Evolutionary conservation across 169 alveolate species (phyloP).

Genomic region (Theileria orientalis): DNA sequence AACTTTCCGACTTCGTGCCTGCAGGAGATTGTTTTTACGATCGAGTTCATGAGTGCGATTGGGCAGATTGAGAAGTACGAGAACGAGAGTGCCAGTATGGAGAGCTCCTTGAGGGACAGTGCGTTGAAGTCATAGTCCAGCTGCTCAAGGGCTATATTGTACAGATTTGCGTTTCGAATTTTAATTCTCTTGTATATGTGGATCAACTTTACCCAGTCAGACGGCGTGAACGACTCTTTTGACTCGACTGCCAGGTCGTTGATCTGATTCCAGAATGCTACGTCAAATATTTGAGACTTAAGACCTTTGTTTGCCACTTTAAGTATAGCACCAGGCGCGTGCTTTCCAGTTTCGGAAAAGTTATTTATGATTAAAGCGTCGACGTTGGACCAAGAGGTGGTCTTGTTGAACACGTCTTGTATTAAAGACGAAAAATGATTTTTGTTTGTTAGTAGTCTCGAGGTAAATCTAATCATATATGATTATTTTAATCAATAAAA

Average conservation of each 20-base stretch:
- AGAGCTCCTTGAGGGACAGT: conserved; percentile 67
- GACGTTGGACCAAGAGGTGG: conserved; percentile 1
- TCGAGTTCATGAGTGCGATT: conserved; percentile 6
- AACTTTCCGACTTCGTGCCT: conserved; percentile 19
- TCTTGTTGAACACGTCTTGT: neutral
- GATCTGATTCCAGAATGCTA: conserved; percentile 65
- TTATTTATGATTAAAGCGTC: conserved; percentile 2
- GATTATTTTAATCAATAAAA: too few species aligned
- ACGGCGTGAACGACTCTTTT: conserved; percentile 54
- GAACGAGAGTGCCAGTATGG: conserved; percentile 64
- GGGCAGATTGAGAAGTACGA: conserved; percentile 55
- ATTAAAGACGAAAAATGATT: neutral
- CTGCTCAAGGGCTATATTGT: conserved; percentile 56
- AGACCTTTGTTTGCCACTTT: conserved; percentile 62
- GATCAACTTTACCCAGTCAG: conserved; percentile 69
- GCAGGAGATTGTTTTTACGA: conserved; percentile 45
- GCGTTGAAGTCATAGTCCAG: conserved; percentile 52
- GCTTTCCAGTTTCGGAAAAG: neutral
- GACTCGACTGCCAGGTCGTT: conserved; percentile 57
- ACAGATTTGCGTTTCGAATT: conserved; percentile 62
- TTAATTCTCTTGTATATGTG: conserved; percentile 73
- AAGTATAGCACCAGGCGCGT: conserved; percentile 38
- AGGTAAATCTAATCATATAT: too few species aligned
- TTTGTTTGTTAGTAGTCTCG: too few species aligned
- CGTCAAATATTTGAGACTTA: conserved; percentile 69